A percentile compares a stretch with the other conserved stretches of the same genome.
phyloP scores from a whole-genome alignment of 306 rosid genomes.

The Hippophae gyantsensis region DNA sequence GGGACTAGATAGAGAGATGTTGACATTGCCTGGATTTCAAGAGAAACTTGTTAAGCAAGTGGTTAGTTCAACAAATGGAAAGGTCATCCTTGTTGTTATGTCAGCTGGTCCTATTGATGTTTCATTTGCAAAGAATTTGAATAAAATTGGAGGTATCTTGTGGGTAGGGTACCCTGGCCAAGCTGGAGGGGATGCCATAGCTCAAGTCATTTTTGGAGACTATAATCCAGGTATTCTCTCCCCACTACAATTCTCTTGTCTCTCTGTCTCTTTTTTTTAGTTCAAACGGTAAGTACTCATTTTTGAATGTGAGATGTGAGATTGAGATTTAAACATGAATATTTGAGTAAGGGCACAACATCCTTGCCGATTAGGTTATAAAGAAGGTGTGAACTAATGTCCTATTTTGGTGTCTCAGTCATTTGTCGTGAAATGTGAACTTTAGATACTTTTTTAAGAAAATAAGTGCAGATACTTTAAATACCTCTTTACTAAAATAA shows the following conservation, averaged over 20 bases:
- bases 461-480: too few relatives aligned
- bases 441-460: too few relatives aligned
- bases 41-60: slow-evolving; percentile 57
- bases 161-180: slow-evolving; percentile 82
- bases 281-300: too few relatives aligned
- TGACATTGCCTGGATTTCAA: slow-evolving; percentile 74
- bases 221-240: slow-evolving; percentile 43
- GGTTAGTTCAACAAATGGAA: slow-evolving; percentile 42
- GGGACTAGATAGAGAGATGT: slow-evolving; percentile 52
- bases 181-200: slow-evolving; percentile 66
- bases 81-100: slow-evolving; percentile 53
- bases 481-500: too few relatives aligned
- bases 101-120: slow-evolving; percentile 70
- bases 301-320: too few relatives aligned
- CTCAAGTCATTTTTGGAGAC: slow-evolving; percentile 67
- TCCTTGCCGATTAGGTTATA: too few relatives aligned
- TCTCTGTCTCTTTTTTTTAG: too few relatives aligned
- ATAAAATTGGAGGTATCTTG: slow-evolving; percentile 42
- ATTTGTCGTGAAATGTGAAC: too few relatives aligned
- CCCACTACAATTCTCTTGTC: too few relatives aligned
- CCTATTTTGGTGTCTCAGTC: not conserved
- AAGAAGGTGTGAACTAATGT: too few relatives aligned
- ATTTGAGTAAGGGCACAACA: too few relatives aligned
- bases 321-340: too few relatives aligned
- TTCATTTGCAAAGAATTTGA: slow-evolving; percentile 41